Conservation (phyloP, 345 rosid genomes). For the Euphorbia tirucalli region DNA sequence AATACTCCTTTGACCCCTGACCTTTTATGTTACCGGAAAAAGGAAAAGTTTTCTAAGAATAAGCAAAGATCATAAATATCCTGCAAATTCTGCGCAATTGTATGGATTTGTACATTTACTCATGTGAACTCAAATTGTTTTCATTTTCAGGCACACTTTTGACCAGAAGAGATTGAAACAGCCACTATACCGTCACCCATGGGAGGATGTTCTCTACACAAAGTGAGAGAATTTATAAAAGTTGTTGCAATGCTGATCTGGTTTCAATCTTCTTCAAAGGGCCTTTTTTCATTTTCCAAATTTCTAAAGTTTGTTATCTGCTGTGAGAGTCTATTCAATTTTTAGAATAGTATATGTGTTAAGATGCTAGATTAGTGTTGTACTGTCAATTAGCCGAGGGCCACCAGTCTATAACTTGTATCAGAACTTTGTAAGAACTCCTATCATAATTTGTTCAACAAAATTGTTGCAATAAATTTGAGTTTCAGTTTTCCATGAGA, state of each 20-base stretch:
- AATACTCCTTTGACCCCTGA: too few species aligned
- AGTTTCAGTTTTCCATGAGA: conserved; percentile 2
- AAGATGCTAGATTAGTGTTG: conserved; percentile 18
- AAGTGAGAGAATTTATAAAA: conserved; percentile 41
- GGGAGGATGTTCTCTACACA: conserved; percentile 99
- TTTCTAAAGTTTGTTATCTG: conserved; percentile 20
- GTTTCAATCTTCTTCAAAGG: conserved; percentile 7
- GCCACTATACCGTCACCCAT: conserved; percentile 91
- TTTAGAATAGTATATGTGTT: conserved; percentile 30
- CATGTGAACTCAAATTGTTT: conserved; percentile 2
- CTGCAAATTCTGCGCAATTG: not conserved
- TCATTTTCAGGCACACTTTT: conserved; percentile 68
- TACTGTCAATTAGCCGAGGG: conserved; percentile 5
- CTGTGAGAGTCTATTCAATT: conserved; percentile 10
- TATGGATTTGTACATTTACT: not conserved
- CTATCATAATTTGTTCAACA: conserved; percentile 18
- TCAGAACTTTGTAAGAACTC: not conserved
- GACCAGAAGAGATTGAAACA: conserved; percentile 98
- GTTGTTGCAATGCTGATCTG: conserved; percentile 14
- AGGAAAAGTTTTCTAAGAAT: too few species aligned
- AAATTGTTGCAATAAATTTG: not conserved
- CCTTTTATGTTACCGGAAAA: too few species aligned
- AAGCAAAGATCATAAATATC: too few species aligned
- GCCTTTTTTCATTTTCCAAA: not conserved
- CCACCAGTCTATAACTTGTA: conserved; percentile 25